Base-by-base conservation (phyloP, 106 monocot species). In the Dioscorea alata region DNA sequence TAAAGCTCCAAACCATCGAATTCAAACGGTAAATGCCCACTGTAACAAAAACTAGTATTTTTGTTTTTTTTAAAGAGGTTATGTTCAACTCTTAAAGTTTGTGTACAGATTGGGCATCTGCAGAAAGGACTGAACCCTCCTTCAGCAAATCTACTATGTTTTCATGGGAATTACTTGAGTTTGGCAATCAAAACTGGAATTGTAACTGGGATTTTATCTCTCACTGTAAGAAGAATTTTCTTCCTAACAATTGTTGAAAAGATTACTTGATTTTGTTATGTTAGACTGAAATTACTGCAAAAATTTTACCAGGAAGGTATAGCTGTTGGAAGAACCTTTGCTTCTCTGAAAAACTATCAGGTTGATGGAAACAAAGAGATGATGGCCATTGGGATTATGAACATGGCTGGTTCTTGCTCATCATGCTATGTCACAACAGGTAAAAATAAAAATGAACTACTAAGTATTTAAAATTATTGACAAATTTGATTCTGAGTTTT, bases 281-380 rank as follows among this genome's bases (percentile, higher is more conserved):
- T 42, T 42, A 8, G 20, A 7, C 23, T 60, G 8, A 21, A 25
- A 60, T 60, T 60, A 6, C 23, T 13, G 13, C 60, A 6, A 60
- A 8, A 6, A 42, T 8, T 13, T 72, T 59, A 25, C 75, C 28
- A 94, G 94, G 94, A 94, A 78, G 94, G 94, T 17, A 87, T 94
- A 74, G 94, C 94, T 25, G 94, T 94, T n/a, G 94, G 90, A 48
- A 90, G 94, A 75, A 94, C 90, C 54, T 94, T 94, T 74, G 94
- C 94, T 24, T 94, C 94, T 54, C 68, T 94, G 10, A 94, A 90
- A 58, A 94, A 87, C 63, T 94, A 94, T 69, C 90, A 87, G 69
- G 73, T 94, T 12, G 94, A 94, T 72, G 94, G 94, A 32, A 94
- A 94, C 80, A 94, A 94, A 76, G 94, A 94, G 78, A 94, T 94